Evolutionary conservation across 305 asterid genomes (phyloP).

Genomic region (Fraxinus latifolia): DNA sequence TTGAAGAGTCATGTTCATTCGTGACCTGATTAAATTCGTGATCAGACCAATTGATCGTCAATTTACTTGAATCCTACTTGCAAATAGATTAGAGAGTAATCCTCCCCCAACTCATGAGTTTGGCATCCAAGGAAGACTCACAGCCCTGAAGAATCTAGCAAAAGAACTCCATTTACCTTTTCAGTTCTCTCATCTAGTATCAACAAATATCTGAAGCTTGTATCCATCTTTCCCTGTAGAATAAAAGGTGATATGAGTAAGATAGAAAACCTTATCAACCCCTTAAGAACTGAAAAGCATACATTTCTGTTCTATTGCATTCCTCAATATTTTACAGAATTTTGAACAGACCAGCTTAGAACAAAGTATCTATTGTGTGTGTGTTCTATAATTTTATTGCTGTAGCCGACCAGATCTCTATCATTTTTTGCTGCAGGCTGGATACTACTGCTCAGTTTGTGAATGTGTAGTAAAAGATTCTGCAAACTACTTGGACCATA

Average conservation of each 20-base stretch:
- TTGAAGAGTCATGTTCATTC: not conserved
- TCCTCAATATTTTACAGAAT: constrained; percentile 4
- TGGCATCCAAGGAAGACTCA: not conserved
- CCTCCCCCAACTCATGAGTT: not conserved
- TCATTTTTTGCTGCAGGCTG: constrained; percentile 64
- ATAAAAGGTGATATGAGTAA: not conserved
- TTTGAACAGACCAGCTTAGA: not conserved
- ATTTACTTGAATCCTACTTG: not conserved
- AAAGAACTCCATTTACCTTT: not conserved
- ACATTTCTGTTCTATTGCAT: not conserved
- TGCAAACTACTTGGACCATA: constrained; percentile 96
- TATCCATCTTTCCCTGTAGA: not conserved
- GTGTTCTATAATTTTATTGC: not conserved
- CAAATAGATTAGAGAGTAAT: not conserved
- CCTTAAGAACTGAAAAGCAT: not conserved
- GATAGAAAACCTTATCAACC: not conserved
- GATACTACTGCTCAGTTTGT: constrained; percentile 86
- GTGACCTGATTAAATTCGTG: not conserved
- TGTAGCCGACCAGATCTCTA: constrained; percentile 14
- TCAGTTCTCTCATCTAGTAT: not conserved
- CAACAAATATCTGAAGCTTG: not conserved
- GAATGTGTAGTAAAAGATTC: constrained; percentile 97
- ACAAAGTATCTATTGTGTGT: not conserved
- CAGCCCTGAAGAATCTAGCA: not conserved
- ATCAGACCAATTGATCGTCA: not conserved